These are phyloP conservation scores for Xylaria curta DNA, from an alignment of 495 filamentous ascomycete genomes.

Conservation along the genomic window DNA sequence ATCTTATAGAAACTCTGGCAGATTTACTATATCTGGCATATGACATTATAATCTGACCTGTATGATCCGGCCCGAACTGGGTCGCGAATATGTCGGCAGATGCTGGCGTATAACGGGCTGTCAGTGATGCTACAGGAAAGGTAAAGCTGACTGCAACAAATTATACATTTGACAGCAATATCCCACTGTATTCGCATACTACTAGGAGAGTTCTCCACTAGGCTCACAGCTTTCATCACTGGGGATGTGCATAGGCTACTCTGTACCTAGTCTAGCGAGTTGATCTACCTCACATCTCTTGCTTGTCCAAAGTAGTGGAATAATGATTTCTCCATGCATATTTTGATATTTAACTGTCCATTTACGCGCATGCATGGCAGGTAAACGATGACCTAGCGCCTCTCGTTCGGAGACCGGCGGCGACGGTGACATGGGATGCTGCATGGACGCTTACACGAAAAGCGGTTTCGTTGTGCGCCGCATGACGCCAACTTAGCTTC, in stretches of 20 bases:
- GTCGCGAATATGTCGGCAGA: slow-evolving; percentile 7
- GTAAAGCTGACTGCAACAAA: background rate
- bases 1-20: background rate
- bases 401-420: slow-evolving; percentile 20
- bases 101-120: background rate
- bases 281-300: background rate
- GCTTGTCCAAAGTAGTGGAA: slow-evolving; percentile 1
- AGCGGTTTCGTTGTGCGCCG: slow-evolving; percentile 4
- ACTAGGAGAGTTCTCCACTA: slow-evolving; percentile 1
- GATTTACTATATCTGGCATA: slow-evolving; percentile 6
- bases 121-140: background rate
- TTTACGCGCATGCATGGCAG: background rate
- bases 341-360: background rate
- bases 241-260: background rate
- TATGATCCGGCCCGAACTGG: background rate
- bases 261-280: background rate
- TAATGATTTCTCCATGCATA: background rate
- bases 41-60: slow-evolving; percentile 7
- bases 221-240: background rate
- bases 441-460: slow-evolving; percentile 16
- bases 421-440: slow-evolving; percentile 1
- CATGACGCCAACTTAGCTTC: slow-evolving; percentile 16
- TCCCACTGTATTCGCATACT: background rate
- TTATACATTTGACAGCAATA: background rate
- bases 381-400: background rate